Evolutionary conservation across 2,329 filamentous ascomycete species (phyloP).

Genomic region (Colletotrichum scovillei): DNA sequence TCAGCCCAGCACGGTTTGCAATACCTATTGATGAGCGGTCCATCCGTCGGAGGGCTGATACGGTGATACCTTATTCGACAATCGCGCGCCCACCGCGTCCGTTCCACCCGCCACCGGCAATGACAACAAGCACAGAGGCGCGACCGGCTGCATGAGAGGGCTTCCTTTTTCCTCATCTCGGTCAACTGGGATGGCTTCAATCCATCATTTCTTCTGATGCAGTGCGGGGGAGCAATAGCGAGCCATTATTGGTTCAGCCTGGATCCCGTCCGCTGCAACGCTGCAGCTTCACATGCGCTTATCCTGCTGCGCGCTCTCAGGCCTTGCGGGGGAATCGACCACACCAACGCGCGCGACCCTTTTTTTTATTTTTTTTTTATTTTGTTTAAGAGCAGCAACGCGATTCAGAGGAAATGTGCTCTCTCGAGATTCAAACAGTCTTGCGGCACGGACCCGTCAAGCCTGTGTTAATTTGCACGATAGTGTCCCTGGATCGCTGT

Average conservation of each 20-base stretch:
- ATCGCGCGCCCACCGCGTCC: conserved; percentile 5
- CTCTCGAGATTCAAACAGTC: conserved; percentile 19
- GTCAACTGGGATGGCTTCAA: neutral
- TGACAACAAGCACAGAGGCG: conserved; percentile 11
- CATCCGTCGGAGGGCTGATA: neutral
- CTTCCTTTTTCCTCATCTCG: conserved; percentile 12
- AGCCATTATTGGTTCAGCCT: conserved; percentile 11
- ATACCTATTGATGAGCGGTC: neutral
- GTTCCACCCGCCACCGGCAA: neutral
- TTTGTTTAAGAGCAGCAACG: neutral
- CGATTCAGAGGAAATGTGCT: neutral
- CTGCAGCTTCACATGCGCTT: conserved; percentile 8
- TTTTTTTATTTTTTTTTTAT: neutral
- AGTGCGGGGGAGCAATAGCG: conserved; percentile 18
- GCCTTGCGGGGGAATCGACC: conserved; percentile 21
- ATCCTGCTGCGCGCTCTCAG: conserved; percentile 13
- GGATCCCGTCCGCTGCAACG: conserved; percentile 21
- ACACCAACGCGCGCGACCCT: conserved; percentile 4
- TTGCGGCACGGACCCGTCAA: neutral
- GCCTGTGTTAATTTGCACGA: neutral
- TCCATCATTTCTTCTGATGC: conserved; percentile 8
- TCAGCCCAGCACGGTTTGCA: neutral
- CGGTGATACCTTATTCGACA: neutral
- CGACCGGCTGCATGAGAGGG: neutral
- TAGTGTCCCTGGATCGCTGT: neutral